Evolutionary conservation across 176 grass and related monocot genomes (phyloP), one percentile per base, ranked within the genome.

Genomic region (Aegilops tauschii): DNA sequence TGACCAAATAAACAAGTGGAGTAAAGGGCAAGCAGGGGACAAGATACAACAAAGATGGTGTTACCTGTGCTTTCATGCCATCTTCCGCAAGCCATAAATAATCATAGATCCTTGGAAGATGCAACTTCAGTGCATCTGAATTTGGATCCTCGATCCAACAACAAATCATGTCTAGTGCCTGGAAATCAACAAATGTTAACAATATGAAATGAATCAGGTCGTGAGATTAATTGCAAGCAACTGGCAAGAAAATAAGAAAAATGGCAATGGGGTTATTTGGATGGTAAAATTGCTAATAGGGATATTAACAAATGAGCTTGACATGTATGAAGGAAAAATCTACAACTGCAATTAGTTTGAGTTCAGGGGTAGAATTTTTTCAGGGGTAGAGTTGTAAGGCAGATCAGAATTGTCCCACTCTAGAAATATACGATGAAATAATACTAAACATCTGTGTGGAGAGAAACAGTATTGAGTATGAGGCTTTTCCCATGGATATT

Each of bases 61-160:
- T 50, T 30, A 90, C 93, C 87, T 30, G 83, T 87, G 90, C 88
- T 82, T 91, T 92, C 95, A 97, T 94, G 71, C 92, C 95, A 91
- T 97, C 95, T 75, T 97, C 92, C 2, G 95, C 95, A 65, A 97
- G 4, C 95, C 95, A 97, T 66, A 97, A 77, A 73, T 50, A 87
- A 74, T 97, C 95, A 80, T 92, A 76, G 18, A 97, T 75, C 84
- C 95, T 91, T 75, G 92, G 90, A 73, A 97, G 84, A 79, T 95
- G 93, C 39, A 87, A 14, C 67, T 89, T 98, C 35, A 98, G 90
- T 79, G 87, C 91, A 69, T 98, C 87, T 3, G 95, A 97, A 81
- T 88, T 91, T 66, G 95, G 89, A 82, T 97, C 90, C 56, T 98
- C 95, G 81, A 80, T 77, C 90, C 93, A 98, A 82, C 95, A 98